Evolutionary conservation across 176 grass and related monocot species (phyloP).

Genomic region (Triticum urartu): DNA sequence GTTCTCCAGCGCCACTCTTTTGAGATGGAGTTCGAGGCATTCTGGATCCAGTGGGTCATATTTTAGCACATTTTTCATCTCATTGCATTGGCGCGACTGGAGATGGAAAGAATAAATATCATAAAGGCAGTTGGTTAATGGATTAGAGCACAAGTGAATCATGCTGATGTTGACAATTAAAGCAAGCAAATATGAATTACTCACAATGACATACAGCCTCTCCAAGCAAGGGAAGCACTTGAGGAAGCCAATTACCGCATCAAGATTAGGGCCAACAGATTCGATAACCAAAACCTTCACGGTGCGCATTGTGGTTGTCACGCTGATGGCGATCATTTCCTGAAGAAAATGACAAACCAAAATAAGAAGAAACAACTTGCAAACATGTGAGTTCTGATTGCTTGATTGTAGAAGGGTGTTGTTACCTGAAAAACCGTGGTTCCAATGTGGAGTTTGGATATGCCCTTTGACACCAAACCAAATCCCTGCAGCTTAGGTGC

Average conservation of each 20-base stretch:
- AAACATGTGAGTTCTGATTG: no score
- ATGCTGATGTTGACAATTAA: not conserved
- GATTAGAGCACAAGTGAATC: not conserved
- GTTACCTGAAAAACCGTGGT: not conserved
- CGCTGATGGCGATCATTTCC: not conserved
- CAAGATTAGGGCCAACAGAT: no score
- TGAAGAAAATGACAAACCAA: not conserved
- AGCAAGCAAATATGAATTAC: not conserved
- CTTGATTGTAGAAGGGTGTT: no score
- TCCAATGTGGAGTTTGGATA: constrained; percentile 9
- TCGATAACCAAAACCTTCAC: no score
- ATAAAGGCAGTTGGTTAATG: not conserved
- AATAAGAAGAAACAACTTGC: not conserved
- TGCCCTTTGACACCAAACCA: not conserved
- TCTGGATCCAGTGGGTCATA: not conserved
- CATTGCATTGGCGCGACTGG: no score
- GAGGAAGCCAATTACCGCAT: no score
- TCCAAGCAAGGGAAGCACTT: no score
- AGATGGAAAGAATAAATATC: not conserved
- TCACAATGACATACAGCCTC: not conserved
- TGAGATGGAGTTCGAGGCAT: not conserved
- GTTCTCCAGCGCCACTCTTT: not conserved
- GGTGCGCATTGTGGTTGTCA: not conserved
- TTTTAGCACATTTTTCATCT: not conserved
- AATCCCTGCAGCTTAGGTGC: not conserved